Conservation (phyloP, 257 asterid genomes). For the Knoxia roxburghii region DNA sequence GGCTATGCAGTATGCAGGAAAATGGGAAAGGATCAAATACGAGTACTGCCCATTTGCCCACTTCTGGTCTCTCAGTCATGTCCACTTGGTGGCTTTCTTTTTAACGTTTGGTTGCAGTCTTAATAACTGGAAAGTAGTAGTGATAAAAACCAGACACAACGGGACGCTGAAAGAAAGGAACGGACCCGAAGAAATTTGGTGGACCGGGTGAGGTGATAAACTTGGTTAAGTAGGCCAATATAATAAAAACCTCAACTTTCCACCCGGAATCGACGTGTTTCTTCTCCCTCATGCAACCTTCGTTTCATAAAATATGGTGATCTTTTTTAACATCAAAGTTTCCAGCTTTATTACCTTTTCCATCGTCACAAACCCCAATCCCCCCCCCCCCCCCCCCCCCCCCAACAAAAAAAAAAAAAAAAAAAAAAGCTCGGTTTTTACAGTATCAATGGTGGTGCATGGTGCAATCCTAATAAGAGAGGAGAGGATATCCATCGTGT, state of each 20-base stretch:
- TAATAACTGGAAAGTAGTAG: background rate
- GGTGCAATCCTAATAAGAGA: conserved; percentile 51
- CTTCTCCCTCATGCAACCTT: conserved; percentile 31
- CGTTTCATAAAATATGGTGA: conserved; percentile 30
- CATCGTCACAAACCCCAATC: conserved; percentile 22
- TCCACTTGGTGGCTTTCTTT: background rate
- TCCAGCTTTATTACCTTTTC: conserved; percentile 37
- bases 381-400: too few relatives aligned
- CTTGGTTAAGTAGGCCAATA: background rate
- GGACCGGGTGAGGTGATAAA: background rate
- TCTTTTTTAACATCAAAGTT: conserved; percentile 33
- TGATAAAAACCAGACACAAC: background rate
- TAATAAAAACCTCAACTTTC: conserved; percentile 42
- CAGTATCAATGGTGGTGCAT: background rate
- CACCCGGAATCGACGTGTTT: conserved; percentile 68
- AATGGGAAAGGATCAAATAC: background rate
- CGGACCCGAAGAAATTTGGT: conserved; percentile 15
- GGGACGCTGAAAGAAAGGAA: conserved; percentile 1
- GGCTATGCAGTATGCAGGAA: background rate
- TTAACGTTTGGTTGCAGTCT: background rate
- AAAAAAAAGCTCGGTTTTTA: conserved; percentile 13
- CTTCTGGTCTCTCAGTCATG: background rate
- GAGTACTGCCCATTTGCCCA: too few relatives aligned
- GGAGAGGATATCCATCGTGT: conserved; percentile 22
- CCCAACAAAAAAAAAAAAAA: too few relatives aligned